Conservation (phyloP, 108 stramenopile species). For the Asterionellopsis glacialis region DNA sequence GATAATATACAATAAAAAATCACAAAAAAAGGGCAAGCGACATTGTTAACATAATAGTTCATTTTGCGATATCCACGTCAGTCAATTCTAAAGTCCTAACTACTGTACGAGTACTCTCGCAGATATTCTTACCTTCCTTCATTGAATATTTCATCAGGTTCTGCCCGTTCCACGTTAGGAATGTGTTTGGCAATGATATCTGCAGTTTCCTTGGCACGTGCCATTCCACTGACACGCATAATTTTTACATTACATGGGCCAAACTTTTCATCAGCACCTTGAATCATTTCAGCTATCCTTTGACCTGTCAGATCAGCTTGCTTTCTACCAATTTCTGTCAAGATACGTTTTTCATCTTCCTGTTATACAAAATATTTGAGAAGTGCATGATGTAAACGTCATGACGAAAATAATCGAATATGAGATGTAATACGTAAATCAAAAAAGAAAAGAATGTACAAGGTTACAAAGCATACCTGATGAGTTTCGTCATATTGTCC, state of each 20-base stretch:
- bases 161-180: slow-evolving; percentile 37
- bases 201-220: slow-evolving; percentile 83
- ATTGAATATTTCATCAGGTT: slow-evolving; percentile 78
- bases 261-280: slow-evolving; percentile 56
- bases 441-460: neutral
- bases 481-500: slow-evolving; percentile 88
- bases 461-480: slow-evolving; percentile 23
- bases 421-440: too few species aligned
- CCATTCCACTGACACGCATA: slow-evolving; percentile 74
- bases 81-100: too few species aligned
- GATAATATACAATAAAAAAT: too few species aligned
- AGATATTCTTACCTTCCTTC: slow-evolving; percentile 30
- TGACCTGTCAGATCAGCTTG: slow-evolving; percentile 83
- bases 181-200: slow-evolving; percentile 71
- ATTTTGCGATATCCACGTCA: too few species aligned
- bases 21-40: too few species aligned
- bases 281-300: slow-evolving; percentile 58
- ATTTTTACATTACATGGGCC: slow-evolving; percentile 70
- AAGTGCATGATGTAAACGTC: neutral
- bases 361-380: neutral
- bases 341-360: slow-evolving; percentile 69
- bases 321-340: slow-evolving; percentile 80
- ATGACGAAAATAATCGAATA: neutral
- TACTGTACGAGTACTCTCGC: too few species aligned
- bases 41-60: too few species aligned